phyloP scores from a whole-genome alignment of 2,329 filamentous ascomycete genomes.

The Domatiomyces globalis region DNA sequence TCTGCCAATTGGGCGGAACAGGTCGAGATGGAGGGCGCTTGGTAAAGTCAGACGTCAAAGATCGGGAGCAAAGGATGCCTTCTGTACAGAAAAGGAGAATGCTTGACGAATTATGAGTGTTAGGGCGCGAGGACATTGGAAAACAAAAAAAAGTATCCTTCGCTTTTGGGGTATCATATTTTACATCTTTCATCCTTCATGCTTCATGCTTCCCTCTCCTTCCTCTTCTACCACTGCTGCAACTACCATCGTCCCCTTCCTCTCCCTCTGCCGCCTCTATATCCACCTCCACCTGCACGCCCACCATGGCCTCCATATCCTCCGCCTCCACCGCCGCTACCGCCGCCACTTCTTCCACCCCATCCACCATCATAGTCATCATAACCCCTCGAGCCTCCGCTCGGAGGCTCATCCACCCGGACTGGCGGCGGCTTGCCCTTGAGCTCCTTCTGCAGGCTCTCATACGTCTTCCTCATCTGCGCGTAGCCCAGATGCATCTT shows the following conservation, averaged over 20 bases:
- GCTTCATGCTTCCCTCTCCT: too few species aligned
- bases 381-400: constrained; percentile 29
- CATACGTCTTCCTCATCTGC: constrained; percentile 90
- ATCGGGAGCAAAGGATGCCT: neutral
- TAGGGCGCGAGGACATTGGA: too few species aligned
- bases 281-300: constrained; percentile 27
- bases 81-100: too few species aligned
- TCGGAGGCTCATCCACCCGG: constrained; percentile 34
- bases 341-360: constrained; percentile 38
- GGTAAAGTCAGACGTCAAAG: constrained; percentile 1
- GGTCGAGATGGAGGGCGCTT: constrained; percentile 4
- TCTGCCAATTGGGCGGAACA: neutral
- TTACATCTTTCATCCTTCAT: neutral
- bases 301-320: constrained; percentile 29
- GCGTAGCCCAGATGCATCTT: constrained; percentile 99
- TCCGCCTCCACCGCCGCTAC: constrained; percentile 35
- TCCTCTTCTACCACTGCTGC: neutral
- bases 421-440: constrained; percentile 53
- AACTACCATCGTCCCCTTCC: constrained; percentile 16
- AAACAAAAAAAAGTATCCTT: neutral
- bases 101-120: neutral
- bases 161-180: neutral
- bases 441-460: constrained; percentile 74
- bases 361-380: constrained; percentile 37
- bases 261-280: constrained; percentile 24